Evolutionary conservation across 148 eudicot genomes (phyloP), one percentile per base, ranked within the genome.

Genomic region (Suaeda aralocaspica): DNA sequence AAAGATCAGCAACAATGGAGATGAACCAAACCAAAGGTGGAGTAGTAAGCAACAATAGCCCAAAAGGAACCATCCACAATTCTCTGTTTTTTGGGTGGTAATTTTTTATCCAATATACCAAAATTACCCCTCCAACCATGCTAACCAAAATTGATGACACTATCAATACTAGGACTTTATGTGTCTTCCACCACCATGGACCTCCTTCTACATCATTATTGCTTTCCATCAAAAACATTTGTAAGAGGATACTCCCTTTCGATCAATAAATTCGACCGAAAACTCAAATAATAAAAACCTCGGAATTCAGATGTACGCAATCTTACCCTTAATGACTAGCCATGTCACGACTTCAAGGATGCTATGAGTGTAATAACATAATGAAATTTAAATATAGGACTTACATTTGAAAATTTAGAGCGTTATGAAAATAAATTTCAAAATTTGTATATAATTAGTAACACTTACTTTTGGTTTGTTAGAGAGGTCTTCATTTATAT

Each of bases 41-140:
- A 0, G 96, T 85, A 45, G 76, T 46, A 26, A 85, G 76, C 66
- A 85, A 53, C 22, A 85, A 51, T 6, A 87, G 80, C 25, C 88
- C 88, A 57, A 82, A 57, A 31, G 94, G 94, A 30, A 89, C 89
- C 94, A 89, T 89, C 94, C 94, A 89, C 28, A 78, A 71, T 69
- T 88, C 68, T 7, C 72, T 76, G 31, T 84, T 82, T 21, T 65
- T 68, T 3, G 87, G 77, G 72, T 86, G 94, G 67, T 79, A 82
- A 14, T 67, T 67, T 3, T 74, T 33, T 29, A 55, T 51, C 94
- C 94, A 89, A 66, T 72, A 86, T 55, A 60, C 76, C 81, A 89
- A 76, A 14, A 87, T 19, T 76, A 70, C 65, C 60, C 83, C 91
- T 68, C 94, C 90, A 11, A 64, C 64, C 70, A 84, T 75, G 72